Conservation (phyloP, 768 basidiomycete genomes). For the Amanita thiersii region DNA sequence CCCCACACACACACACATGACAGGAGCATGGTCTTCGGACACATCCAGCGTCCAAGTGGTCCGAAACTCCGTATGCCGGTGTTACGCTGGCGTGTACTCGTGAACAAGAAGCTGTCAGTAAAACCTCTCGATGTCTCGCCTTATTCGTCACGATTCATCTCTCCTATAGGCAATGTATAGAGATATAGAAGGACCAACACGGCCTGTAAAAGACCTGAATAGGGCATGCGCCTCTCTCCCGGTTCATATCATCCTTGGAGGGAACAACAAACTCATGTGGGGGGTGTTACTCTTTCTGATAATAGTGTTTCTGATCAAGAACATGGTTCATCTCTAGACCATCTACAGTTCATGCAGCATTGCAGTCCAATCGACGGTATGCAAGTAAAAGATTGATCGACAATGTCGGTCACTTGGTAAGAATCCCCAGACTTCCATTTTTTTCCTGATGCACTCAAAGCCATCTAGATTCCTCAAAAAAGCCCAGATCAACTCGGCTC, state of each 20-base stretch:
- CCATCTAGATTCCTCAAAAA: slow-evolving; percentile 16
- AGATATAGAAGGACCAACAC: slow-evolving; percentile 45
- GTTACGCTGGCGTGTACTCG: slow-evolving; percentile 50
- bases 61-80: slow-evolving; percentile 24
- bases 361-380: slow-evolving; percentile 19
- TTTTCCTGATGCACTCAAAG: neutral
- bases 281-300: slow-evolving; percentile 12
- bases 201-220: slow-evolving; percentile 42
- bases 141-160: slow-evolving; percentile 1
- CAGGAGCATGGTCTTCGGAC: slow-evolving; percentile 41
- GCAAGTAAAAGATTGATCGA: slow-evolving; percentile 19
- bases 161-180: slow-evolving; percentile 50
- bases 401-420: slow-evolving; percentile 22
- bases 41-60: slow-evolving; percentile 21
- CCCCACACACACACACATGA: too few relatives aligned
- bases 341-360: slow-evolving; percentile 20
- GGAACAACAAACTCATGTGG: slow-evolving; percentile 44
- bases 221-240: slow-evolving; percentile 30
- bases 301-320: neutral
- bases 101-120: slow-evolving; percentile 53
- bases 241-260: slow-evolving; percentile 47
- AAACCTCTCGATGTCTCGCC: neutral
- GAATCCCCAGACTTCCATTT: neutral
- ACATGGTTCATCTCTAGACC: slow-evolving; percentile 15
- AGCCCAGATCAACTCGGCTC: slow-evolving; percentile 15